Conservation (phyloP, 257 asterid genomes). For the Lithospermum erythrorhizon region DNA sequence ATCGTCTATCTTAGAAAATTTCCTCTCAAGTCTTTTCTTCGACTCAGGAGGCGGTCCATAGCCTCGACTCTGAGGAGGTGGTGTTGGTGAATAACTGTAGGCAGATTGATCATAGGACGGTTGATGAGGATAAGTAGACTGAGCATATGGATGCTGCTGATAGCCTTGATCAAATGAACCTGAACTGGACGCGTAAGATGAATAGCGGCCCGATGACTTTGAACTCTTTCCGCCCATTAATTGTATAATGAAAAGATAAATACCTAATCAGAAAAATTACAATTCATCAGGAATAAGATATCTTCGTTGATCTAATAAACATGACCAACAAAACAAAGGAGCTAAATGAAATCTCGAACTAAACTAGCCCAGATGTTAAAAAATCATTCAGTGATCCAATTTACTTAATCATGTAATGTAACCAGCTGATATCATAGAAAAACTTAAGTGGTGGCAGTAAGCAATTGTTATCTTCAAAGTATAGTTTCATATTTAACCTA, state of each 20-base stretch:
- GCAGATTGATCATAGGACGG: neutral
- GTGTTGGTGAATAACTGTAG: conserved; percentile 26
- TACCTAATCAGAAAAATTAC: neutral
- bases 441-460: too few species aligned
- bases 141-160: conserved; percentile 45
- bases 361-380: too few species aligned
- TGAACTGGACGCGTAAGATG: conserved; percentile 59
- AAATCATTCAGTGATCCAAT: too few species aligned
- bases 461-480: neutral
- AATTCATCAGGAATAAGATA: neutral
- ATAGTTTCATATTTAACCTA: neutral
- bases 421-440: too few species aligned
- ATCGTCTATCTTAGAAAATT: conserved; percentile 79
- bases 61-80: conserved; percentile 27
- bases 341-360: too few species aligned
- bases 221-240: conserved; percentile 80
- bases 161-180: conserved; percentile 32
- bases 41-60: conserved; percentile 46
- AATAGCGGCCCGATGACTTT: conserved; percentile 64
- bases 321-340: too few species aligned
- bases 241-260: neutral
- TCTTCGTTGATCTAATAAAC: neutral
- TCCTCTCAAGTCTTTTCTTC: conserved; percentile 56
- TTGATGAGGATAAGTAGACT: conserved; percentile 26
- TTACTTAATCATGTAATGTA: too few species aligned